A percentile compares a stretch with the other conserved stretches of the same genome.
These are phyloP conservation scores for Beauveria australis DNA, from an alignment of 2,329 filamentous ascomycete genomes.

Conservation along the genomic window DNA sequence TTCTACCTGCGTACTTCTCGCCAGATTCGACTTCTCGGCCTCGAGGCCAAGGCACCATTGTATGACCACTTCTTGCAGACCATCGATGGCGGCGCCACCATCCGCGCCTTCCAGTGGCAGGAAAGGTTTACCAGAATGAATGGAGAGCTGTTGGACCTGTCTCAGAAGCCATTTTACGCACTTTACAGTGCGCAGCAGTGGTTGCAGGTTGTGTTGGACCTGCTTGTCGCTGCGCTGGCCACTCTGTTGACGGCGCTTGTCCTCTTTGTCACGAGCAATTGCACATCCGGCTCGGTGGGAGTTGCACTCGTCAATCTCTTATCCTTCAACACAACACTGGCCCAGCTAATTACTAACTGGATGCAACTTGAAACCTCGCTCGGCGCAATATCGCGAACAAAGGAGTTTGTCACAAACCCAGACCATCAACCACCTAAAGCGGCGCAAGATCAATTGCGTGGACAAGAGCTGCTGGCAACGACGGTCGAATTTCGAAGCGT, in stretches of 20 bases:
- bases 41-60: conserved; percentile 37
- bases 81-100: conserved; percentile 34
- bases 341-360: conserved; percentile 19
- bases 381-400: conserved; percentile 19
- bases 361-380: conserved; percentile 22
- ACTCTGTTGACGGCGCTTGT: conserved; percentile 27
- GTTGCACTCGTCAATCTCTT: conserved; percentile 2
- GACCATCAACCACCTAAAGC: neutral
- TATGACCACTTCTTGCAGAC: conserved; percentile 40
- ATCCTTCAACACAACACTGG: conserved; percentile 15
- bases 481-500: neutral
- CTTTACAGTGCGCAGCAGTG: conserved; percentile 37
- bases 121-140: conserved; percentile 14
- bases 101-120: conserved; percentile 39
- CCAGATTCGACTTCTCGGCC: conserved; percentile 38
- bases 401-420: conserved; percentile 13
- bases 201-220: conserved; percentile 35
- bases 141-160: conserved; percentile 26
- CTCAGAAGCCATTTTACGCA: conserved; percentile 37
- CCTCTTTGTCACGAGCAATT: conserved; percentile 17
- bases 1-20: conserved; percentile 40
- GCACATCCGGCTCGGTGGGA: conserved; percentile 19
- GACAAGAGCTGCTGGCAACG: neutral
- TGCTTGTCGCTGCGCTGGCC: conserved; percentile 37
- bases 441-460: neutral